phyloP scores from a whole-genome alignment of 345 rosid genomes.

The Anastatica hierochuntica region DNA sequence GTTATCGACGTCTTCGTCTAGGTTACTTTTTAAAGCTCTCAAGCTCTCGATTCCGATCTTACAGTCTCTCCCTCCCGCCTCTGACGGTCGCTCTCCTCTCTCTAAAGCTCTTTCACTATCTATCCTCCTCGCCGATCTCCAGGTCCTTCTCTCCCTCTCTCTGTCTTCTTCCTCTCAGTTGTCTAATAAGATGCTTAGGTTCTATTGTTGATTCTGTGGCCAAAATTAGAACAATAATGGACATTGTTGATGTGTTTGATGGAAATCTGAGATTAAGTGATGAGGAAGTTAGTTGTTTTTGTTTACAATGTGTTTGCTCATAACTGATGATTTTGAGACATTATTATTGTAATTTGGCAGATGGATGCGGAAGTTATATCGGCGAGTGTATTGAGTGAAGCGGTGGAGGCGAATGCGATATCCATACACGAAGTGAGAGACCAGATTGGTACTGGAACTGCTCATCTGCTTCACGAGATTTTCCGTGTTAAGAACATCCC shows the following conservation, averaged over 20 bases:
- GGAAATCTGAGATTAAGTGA: not conserved
- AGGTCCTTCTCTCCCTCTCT: slow-evolving; percentile 35
- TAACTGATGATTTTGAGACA: not conserved
- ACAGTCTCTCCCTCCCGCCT: slow-evolving; percentile 49
- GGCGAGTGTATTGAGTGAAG: slow-evolving; percentile 63
- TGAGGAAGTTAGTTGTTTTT: not conserved
- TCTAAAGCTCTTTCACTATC: slow-evolving; percentile 75
- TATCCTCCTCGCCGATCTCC: slow-evolving; percentile 75
- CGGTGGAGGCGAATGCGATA: slow-evolving; percentile 51
- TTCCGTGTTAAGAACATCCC: slow-evolving; percentile 62
- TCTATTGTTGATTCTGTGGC: not conserved
- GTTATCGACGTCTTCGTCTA: slow-evolving; percentile 66
- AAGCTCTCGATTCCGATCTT: slow-evolving; percentile 82
- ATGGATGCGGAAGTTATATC: slow-evolving; percentile 99
- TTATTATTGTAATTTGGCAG: slow-evolving; percentile 30
- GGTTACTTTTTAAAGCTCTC: slow-evolving; percentile 63
- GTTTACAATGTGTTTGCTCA: slow-evolving; percentile 1
- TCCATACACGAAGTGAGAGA: slow-evolving; percentile 55
- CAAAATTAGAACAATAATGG: not conserved
- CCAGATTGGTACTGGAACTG: slow-evolving; percentile 62
- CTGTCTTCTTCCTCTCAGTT: not conserved
- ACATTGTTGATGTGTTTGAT: too few relatives aligned
- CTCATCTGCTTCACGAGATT: slow-evolving; percentile 79
- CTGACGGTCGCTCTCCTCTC: slow-evolving; percentile 67
- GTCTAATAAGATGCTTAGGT: not conserved